Base-by-base conservation (phyloP, 345 rosid genomes). In the Salix viminalis region DNA sequence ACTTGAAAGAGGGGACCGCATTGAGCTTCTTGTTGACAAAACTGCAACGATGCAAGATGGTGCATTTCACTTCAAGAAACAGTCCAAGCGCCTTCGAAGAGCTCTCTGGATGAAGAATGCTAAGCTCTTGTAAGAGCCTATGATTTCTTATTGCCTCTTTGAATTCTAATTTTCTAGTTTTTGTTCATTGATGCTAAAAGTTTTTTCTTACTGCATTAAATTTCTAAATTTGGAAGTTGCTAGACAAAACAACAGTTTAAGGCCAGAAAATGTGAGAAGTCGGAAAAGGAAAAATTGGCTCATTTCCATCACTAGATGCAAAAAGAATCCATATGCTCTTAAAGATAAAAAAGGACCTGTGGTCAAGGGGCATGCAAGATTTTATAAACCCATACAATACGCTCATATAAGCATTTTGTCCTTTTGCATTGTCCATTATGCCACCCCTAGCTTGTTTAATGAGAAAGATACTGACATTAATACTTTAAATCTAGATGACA, bases 31-130 rank as follows among this genome's bases (percentile, higher is more conserved):
- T 64, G 98, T 94, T 79, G 99, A 96, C 78, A 94, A 92, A 81
- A 94, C 98, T 48, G 93, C 97, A 58, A 92, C 97, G 26, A 94
- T 96, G 95, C 98, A 96, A 85, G 98, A 92, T 73, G 87, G 85
- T 36, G 83, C 97, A 13, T 96, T 96, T 85, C 98, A 96, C 83
- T 96, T 96, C 84, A 92, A 76, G 87, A 96, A 96, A 84, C 99
- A 94, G 82, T 96, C 99, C 30, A 96, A 91, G 83, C 92, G 92
- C 77, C 97, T 94, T 1, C 93, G 83, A 18, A 88, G 90, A 80
- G 98, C 98, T 78, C 92, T 96, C 62, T 94, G 98, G 99, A 96
- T 91, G 98, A 93, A 92, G 86, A 96, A 96, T 81, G 94, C 89
- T 70, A 96, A 94, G 83, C 93, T 96, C 66, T 87, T 94, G 98